Evolutionary conservation across 805 yeast genomes (phyloP), one percentile per base, ranked within the genome.

Genomic region (Sungouiozyma ichnusensis): DNA sequence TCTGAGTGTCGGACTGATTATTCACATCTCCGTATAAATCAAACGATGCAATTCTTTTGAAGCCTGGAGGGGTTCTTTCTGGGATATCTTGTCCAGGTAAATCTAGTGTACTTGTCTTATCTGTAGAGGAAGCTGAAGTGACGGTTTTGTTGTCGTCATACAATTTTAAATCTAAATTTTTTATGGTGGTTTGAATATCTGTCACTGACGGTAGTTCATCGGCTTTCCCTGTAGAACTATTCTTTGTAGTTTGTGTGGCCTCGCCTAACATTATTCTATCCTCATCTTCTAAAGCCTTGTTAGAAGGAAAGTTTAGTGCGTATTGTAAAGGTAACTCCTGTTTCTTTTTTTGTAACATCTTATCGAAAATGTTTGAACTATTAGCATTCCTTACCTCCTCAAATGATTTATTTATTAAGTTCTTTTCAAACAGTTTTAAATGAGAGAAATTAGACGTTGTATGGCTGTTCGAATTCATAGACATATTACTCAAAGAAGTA

Each of bases 21-120:
- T 53, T 60, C 16, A 46, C 48, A 37, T 53, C 59, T 17, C 58
- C 62, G 38, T 61, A 61, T 15, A 61, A 45, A 44, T 59, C 59
- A 11, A 60, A 42, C 3, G 62, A 51, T 11, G 55, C 44, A 14
- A 62, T 57, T 41, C 53, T 59, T 43, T 57, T 58, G 48, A 54
- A 55, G 37, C 41, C 18, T 44, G 45, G 31, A 42, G 49, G 24
- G 47, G 38, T 38, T 34, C 44, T 16, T 34, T 44, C 33, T 35
- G 40, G 16, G 8, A 39, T 35, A 33, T 42, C 27, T 20, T 41
- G 29, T 24, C 6, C 29, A 24, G 29, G 20, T 20, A 33, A 18
- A 15, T 8, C 34, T 34, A 14, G 29, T 16, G 16, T 20, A 15
- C 38, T 35, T 16, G 20, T 32, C 17, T 16, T 35, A 13, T 35